Percentiles rank a stretch among this genome's conserved stretches.
Evolutionary conservation across 1,284 basidiomycete species (phyloP).

Genomic region (Cryptococcus jaspeensis): DNA sequence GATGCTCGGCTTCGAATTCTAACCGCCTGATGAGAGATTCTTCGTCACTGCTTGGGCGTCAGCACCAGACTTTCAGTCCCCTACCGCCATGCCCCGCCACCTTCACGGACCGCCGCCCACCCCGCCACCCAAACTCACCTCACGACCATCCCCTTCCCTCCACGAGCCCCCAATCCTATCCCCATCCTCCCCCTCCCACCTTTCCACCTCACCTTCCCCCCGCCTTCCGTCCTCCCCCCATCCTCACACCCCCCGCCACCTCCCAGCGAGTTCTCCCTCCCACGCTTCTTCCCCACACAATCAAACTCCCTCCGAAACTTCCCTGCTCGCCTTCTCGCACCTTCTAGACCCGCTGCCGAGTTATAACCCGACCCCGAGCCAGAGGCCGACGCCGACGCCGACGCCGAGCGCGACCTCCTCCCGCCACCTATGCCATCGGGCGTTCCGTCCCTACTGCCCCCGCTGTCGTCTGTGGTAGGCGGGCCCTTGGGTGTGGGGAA

Average conservation of each 20-base stretch:
- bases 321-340: too few species aligned
- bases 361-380: too few species aligned
- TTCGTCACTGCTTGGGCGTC: slow-evolving; percentile 1
- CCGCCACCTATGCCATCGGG: too few species aligned
- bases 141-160: neutral
- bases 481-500: slow-evolving; percentile 34
- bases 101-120: neutral
- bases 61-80: neutral
- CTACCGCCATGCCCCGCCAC: neutral
- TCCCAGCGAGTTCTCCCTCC: neutral
- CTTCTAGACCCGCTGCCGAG: too few species aligned
- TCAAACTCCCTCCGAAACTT: neutral
- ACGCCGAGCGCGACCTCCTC: too few species aligned
- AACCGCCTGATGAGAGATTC: slow-evolving; percentile 6
- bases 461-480: neutral
- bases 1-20: slow-evolving; percentile 13
- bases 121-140: slow-evolving; percentile 1
- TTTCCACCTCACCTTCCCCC: neutral
- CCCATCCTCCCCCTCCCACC: slow-evolving; percentile 6
- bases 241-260: neutral
- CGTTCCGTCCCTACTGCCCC: too few species aligned
- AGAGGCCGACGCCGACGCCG: too few species aligned
- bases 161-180: neutral
- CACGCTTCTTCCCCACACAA: neutral
- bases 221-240: neutral